Evolutionary conservation across 331 rosid genomes (phyloP), one percentile per base, ranked within the genome.

Genomic region (Cydonia oblonga): DNA sequence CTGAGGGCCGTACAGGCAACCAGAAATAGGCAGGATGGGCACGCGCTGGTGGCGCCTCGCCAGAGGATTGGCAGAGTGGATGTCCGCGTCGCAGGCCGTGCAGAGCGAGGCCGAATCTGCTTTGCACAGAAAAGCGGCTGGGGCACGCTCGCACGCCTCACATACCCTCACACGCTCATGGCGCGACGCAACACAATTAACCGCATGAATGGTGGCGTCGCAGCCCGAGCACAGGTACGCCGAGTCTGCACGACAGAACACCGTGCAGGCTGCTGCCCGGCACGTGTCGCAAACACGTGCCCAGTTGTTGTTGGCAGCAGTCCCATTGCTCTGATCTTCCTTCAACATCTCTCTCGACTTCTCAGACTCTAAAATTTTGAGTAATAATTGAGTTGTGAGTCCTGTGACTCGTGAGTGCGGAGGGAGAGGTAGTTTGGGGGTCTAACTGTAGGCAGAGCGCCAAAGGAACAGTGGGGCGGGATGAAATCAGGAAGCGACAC

Each of bases 21-120:
- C 85, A 15, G 88, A 76, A 51, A 89, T 81, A 15, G 92, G 95
- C 5, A 75, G 81, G 23, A 92, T 81, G 11, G 97, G 97, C 12
- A 91, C 95, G 0, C 98, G 97, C 56, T 89, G 96, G 87, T 93
- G 98, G 29, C 98, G 98, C 79, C 96, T 73, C 3, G 98, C 97
- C 1, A 93, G 90, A 1, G 96, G 96, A 64, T 93, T 93, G 8
- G 98, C 97, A 1, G 98, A 84, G 82, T 93, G 98, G 82, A 91
- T 88, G 32, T 87, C 96, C 0, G 91, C 91, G 54, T 93, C 98
- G 62, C 96, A 93, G 16, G 91, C 30, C 12, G 86, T 22, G 69
- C 98, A 93, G 16, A 93, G 98, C 0, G 98, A 93, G 0, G 98
- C 98, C 0, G 95, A 91, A 56, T 93, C 98, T 0, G 98, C 98